These are phyloP conservation scores for Saururus chinensis DNA, from an alignment of 164 flowering plant species.

Conservation along the genomic window DNA sequence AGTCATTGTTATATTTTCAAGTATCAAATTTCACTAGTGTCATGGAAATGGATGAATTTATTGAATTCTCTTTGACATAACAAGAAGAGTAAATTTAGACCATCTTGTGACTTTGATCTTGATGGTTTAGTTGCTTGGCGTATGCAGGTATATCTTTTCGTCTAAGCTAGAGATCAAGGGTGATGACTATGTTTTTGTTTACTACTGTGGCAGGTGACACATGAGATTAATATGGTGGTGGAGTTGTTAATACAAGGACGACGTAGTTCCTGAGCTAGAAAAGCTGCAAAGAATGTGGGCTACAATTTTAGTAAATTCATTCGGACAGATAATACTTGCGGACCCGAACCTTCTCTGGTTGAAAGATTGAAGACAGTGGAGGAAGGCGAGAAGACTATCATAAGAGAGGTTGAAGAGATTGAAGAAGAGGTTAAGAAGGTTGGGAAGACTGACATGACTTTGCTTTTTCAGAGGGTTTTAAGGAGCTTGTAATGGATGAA, in stretches of 20 bases:
- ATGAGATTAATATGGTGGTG: constrained; percentile 99
- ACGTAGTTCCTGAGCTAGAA: constrained; percentile 68
- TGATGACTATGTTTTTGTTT: constrained; percentile 87
- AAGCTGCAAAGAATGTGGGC: constrained; percentile 69
- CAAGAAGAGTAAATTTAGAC: no score
- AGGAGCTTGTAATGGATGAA: no score
- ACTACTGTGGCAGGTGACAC: constrained; percentile 88
- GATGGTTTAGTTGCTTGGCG: not conserved
- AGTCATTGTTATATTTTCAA: no score
- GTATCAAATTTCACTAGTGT: no score
- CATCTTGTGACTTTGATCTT: not conserved
- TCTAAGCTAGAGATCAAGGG: constrained; percentile 58
- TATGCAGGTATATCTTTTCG: constrained; percentile 81
- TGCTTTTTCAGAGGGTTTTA: no score
- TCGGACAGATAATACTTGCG: constrained; percentile 80
- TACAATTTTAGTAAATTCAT: constrained; percentile 67
- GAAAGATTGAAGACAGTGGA: constrained; percentile 82
- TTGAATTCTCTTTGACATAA: no score
- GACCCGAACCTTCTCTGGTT: constrained; percentile 85
- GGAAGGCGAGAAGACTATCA: constrained; percentile 64
- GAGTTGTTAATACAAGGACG: constrained; percentile 85
- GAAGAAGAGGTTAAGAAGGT: no score
- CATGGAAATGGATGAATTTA: no score
- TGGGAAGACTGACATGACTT: no score
- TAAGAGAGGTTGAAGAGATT: constrained; percentile 67